These are phyloP conservation scores for Primulina eburnea DNA, from an alignment of 257 asterid species.

Conservation along the genomic window DNA sequence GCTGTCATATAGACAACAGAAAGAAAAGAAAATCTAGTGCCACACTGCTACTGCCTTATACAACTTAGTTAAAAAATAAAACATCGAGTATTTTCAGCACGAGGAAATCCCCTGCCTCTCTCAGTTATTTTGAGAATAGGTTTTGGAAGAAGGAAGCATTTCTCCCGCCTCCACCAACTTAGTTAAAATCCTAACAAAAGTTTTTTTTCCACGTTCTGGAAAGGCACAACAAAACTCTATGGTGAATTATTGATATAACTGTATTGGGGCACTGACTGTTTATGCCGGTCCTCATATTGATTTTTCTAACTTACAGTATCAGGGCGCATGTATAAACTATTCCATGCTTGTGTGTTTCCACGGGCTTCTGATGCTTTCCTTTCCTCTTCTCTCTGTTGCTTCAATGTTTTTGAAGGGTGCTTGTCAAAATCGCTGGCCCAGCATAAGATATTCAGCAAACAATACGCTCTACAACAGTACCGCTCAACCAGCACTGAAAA, in stretches of 20 bases:
- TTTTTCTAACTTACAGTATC: constrained; percentile 68
- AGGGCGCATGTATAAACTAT: constrained; percentile 77
- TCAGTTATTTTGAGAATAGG: not conserved
- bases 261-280: constrained; percentile 1
- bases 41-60: constrained; percentile 5
- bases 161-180: constrained; percentile 2
- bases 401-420: constrained; percentile 56
- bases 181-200: not conserved
- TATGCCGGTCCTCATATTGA: constrained; percentile 16
- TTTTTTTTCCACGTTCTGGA: not conserved
- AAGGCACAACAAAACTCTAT: constrained; percentile 8
- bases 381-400: constrained; percentile 65
- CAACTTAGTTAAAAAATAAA: constrained; percentile 18
- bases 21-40: constrained; percentile 8
- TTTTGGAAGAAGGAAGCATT: not conserved
- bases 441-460: constrained; percentile 24
- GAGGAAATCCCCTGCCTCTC: constrained; percentile 7
- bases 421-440: constrained; percentile 41
- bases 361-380: constrained; percentile 81
- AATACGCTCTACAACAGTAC: constrained; percentile 1
- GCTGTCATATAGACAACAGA: constrained; percentile 10
- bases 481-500: constrained; percentile 15
- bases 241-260: constrained; percentile 1
- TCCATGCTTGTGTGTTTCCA: constrained; percentile 91
- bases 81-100: constrained; percentile 20